phyloP scores from a whole-genome alignment of 169 alveolate species.

The Eimeria necatrix region DNA sequence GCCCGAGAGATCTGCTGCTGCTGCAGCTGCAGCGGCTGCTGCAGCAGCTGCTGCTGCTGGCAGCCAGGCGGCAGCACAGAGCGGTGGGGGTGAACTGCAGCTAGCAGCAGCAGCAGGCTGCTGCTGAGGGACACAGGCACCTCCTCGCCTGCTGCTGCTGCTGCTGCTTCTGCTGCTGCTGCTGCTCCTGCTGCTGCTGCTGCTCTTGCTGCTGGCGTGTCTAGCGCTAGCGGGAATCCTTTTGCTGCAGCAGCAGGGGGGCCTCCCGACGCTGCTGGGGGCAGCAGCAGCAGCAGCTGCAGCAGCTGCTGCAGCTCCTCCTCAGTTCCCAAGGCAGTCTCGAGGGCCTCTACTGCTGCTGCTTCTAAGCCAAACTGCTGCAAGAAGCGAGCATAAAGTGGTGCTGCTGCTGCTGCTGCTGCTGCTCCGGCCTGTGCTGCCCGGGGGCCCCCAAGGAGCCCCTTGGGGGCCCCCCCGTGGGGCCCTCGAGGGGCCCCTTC shows the following conservation, averaged over 20 bases:
- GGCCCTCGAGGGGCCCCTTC: background rate
- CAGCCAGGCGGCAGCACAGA: background rate
- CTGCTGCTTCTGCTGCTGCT: background rate
- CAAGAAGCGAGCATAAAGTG: background rate
- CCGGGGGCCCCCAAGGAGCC: background rate
- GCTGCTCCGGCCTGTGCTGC: background rate
- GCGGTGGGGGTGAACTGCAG: slow-evolving; percentile 14
- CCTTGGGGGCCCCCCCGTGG: background rate
- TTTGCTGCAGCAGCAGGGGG: background rate
- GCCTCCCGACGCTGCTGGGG: background rate
- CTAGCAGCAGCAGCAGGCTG: background rate
- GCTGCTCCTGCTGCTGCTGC: background rate
- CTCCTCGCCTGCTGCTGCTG: background rate
- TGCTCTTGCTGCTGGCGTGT: background rate
- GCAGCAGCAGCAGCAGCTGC: slow-evolving; percentile 25
- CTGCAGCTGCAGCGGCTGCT: background rate
- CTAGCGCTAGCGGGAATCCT: background rate
- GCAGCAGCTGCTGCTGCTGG: background rate
- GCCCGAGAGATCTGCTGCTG: background rate
- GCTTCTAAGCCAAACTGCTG: background rate
- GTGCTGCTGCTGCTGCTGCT: background rate
- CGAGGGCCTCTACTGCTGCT: background rate
- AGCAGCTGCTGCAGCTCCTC: background rate
- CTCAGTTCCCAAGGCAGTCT: background rate
- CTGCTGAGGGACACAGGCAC: background rate